Evolutionary conservation across 345 rosid genomes (phyloP).

Genomic region (Triadica sebifera): DNA sequence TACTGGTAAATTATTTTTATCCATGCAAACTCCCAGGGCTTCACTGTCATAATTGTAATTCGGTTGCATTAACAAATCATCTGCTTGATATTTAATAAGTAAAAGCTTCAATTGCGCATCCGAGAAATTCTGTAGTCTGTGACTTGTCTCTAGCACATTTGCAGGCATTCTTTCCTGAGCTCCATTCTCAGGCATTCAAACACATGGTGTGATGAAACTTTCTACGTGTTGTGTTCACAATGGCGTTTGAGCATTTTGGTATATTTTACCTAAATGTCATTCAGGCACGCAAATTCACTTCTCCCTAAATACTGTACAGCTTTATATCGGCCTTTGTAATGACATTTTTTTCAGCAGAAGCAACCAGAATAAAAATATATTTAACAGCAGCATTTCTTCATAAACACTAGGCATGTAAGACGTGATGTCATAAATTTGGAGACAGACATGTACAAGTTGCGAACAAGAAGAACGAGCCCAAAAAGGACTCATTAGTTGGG

Average conservation of each 20-base stretch:
- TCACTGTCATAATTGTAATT: background rate
- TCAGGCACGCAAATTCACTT: background rate
- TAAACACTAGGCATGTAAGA: background rate
- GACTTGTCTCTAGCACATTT: background rate
- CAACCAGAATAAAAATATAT: background rate
- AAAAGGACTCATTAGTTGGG: too few relatives aligned
- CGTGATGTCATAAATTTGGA: background rate
- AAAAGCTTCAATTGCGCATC: background rate
- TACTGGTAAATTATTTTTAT: background rate
- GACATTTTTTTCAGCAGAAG: background rate
- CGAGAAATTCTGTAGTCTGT: background rate
- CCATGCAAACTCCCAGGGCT: background rate
- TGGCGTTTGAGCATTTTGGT: background rate
- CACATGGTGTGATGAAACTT: background rate
- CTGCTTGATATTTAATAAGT: background rate
- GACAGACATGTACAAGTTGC: background rate
- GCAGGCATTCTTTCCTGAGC: background rate
- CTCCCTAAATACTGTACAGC: background rate
- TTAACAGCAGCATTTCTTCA: background rate
- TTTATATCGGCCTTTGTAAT: background rate
- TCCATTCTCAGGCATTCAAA: background rate
- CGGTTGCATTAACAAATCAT: background rate
- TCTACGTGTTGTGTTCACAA: background rate
- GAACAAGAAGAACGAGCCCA: background rate
- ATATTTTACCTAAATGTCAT: background rate